Base-by-base conservation (phyloP, 1,284 basidiomycete species). In the Melampsora americana region DNA sequence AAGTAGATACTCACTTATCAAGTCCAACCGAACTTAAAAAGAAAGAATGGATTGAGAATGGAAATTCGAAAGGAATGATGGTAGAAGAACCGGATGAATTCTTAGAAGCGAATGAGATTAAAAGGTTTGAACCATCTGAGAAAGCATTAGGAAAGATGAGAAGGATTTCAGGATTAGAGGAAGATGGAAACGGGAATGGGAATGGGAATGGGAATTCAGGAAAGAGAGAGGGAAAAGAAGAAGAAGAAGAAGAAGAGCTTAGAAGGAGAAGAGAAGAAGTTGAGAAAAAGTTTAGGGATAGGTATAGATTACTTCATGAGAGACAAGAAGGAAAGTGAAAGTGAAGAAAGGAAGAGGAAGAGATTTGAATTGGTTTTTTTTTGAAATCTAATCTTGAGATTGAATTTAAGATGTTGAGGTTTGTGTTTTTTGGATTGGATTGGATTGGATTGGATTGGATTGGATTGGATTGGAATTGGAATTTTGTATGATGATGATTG, bases 131-230 rank as follows among this genome's bases (percentile, higher is more conserved):
- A 56, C 61, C 32, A 16, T 75, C 72, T 3, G 65, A 67, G 32
- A 75, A 75, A 68, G 50, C 72, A 4, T 35, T 68, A 20, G 72
- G 72, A 26, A 75, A 75, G 23, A 75, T 75, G 64, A 56, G 72
- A 44, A 60, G 72, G 28, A 46, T 68, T 35, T 20, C 18, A 20
- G 60, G 60, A 32, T 18, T 62, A 20, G 50, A 18, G 2, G 20
- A 18, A 20, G 50, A 53, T 53, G 50, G 50, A 20, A 53, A 5
- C 4, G 50, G 23, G 12, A 53, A 9, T 53, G 20, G 23, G 1
- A 20, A 6, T 53, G 50, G 7, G 6, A 53, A 18, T 53, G 50
- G 50, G 1, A 26, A 20, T n/a, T n/a, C n/a, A n/a, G n/a, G n/a
- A n/a, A n/a, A n/a, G n/a, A n/a, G n/a, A n/a, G n/a, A n/a, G n/a